These are phyloP conservation scores for Talaromyces nanjingensis DNA, from an alignment of 495 filamentous ascomycete species.

Conservation along the genomic window DNA sequence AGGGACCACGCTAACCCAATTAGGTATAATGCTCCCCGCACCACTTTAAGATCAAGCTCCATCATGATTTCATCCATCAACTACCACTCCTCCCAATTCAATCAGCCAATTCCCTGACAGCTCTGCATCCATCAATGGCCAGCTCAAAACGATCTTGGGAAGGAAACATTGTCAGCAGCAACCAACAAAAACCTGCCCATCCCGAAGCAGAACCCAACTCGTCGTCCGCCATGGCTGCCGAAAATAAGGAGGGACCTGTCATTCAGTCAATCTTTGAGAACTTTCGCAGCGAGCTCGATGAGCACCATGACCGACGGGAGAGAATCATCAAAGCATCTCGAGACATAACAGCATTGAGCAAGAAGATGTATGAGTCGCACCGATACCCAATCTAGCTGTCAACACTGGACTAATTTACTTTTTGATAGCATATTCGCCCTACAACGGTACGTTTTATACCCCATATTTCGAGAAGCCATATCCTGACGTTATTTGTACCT, in stretches of 20 bases:
- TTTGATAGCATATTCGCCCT: constrained; percentile 76
- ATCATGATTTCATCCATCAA: neutral
- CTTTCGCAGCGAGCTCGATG: constrained; percentile 83
- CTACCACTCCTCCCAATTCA: too few relatives aligned
- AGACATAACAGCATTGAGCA: constrained; percentile 88
- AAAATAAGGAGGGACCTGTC: constrained; percentile 14
- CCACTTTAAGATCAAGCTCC: neutral
- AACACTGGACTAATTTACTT: constrained; percentile 1
- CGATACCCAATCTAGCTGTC: neutral
- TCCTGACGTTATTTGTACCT: neutral
- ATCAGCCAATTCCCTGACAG: too few relatives aligned
- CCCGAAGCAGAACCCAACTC: constrained; percentile 20
- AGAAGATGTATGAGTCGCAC: constrained; percentile 72
- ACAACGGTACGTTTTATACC: constrained; percentile 57
- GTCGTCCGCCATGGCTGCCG: constrained; percentile 14
- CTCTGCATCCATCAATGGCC: constrained; percentile 18
- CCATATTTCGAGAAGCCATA: neutral
- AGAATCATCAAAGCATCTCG: constrained; percentile 80
- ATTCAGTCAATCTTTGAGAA: constrained; percentile 73
- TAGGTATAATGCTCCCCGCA: neutral
- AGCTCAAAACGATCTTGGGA: constrained; percentile 56
- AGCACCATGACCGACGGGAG: constrained; percentile 90
- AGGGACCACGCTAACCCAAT: neutral
- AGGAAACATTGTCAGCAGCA: constrained; percentile 40
- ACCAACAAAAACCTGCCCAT: constrained; percentile 18